Evolutionary conservation across 177 flowering plant species (phyloP), one percentile per base, ranked within the genome.

Genomic region (Vitis hybrid): DNA sequence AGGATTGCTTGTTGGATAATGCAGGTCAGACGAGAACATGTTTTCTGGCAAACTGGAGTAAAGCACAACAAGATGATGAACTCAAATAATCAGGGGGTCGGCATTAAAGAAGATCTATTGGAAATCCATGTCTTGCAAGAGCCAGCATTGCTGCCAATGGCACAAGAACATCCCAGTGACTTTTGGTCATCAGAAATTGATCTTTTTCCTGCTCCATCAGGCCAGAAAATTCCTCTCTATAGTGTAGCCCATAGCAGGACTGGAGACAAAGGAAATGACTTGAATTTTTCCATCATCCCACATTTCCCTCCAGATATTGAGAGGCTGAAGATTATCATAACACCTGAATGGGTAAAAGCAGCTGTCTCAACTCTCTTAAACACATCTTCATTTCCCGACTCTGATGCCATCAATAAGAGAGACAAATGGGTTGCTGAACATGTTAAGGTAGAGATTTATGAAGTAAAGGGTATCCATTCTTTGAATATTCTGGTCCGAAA

Each of bases 201-300:
- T 9, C 11, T n/a, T 35, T 77, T 67, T 73, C 88, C 91, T 74
- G 90, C 91, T 49, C 96, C 93, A 64, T 76, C 84, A 56, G 88
- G 86, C 65, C 83, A 79, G 78, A 78, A 80, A 77, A 83, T 95
- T 74, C 79, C 88, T 58, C 90, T 95, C 27, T 86, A 86, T 71
- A 61, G 81, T 63, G 82, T 87, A 18, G 98, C 93, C 48, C 99
- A 95, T 74, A 79, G 97, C 84, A 80, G 99, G 79, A 90, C 90
- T 53, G 99, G 99, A 68, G 99, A 95, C 74, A 93, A 95, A 85
- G 97, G 98, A 58, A 90, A 93, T 75, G 90, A 91, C 85, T 32
- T 95, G 69, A 95, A 95, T 78, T 89, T 93, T 61, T 93, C 99
- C 66, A 66, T 95, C 51, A 91, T 95, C 69, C 99, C 99, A 8